phyloP scores from a whole-genome alignment of 192 early-diverging fungal species.

The Coemansia sp. region DNA sequence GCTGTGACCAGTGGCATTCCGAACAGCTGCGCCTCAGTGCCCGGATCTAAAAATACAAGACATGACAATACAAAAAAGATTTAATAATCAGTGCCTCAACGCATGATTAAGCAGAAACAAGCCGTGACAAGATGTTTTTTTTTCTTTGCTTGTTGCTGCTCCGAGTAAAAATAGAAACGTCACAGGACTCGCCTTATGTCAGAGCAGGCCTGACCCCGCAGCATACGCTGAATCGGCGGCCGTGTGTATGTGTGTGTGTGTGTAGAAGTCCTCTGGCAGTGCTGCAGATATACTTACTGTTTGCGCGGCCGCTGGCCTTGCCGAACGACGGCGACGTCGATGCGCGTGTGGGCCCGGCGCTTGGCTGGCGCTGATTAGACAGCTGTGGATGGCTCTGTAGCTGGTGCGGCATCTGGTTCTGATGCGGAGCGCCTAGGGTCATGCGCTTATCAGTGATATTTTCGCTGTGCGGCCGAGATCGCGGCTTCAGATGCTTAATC shows the following conservation, averaged over 20 bases:
- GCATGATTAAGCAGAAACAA: slow-evolving; percentile 1
- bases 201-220: no score
- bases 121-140: not conserved
- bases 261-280: not conserved
- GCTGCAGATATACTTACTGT: slow-evolving; percentile 30
- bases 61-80: not conserved
- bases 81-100: not conserved
- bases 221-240: no score
- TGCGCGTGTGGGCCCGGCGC: slow-evolving; percentile 1
- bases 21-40: slow-evolving; percentile 35
- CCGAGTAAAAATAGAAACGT: slow-evolving; percentile 2
- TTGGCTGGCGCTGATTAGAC: slow-evolving; percentile 1
- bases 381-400: slow-evolving; percentile 5
- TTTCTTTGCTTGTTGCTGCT: not conserved
- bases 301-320: slow-evolving; percentile 13
- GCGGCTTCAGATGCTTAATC: slow-evolving; percentile 45
- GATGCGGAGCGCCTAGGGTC: slow-evolving; percentile 2
- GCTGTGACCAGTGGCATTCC: slow-evolving; percentile 39
- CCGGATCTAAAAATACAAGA: slow-evolving; percentile 14
- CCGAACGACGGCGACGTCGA: slow-evolving; percentile 23
- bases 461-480: slow-evolving; percentile 51
- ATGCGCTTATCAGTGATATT: slow-evolving; percentile 31
- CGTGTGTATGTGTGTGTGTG: not conserved
- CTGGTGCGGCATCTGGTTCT: not conserved
- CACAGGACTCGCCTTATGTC: not conserved